A percentile compares a stretch with the other conserved stretches of the same genome.
Evolutionary conservation across 2,329 filamentous ascomycete genomes (phyloP).

Genomic region (Peltaster fructicola): DNA sequence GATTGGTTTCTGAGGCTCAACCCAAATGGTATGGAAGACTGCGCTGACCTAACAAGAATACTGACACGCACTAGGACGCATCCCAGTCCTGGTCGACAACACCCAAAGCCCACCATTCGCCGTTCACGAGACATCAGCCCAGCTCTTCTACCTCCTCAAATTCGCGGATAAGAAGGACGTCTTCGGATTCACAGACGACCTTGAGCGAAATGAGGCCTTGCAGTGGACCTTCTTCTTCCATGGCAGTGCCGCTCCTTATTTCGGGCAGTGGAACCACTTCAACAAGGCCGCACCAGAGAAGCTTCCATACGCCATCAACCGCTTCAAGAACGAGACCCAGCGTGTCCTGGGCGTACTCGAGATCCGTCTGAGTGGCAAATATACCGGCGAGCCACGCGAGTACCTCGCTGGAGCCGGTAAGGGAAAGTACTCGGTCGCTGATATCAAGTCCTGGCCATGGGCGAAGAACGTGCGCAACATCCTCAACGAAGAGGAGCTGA

Average conservation of each 20-base stretch:
- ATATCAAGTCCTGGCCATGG: constrained; percentile 34
- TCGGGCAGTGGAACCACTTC: constrained; percentile 29
- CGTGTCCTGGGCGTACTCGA: constrained; percentile 39
- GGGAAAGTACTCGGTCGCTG: constrained; percentile 36
- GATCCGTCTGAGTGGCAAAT: constrained; percentile 35
- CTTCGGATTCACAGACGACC: constrained; percentile 35
- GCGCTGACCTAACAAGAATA: constrained; percentile 5
- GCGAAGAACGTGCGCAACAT: constrained; percentile 25
- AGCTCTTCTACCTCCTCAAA: constrained; percentile 36
- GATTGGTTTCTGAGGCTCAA: constrained; percentile 35
- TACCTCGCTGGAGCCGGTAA: constrained; percentile 36
- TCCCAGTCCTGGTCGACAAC: constrained; percentile 35
- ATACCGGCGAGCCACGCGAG: constrained; percentile 30
- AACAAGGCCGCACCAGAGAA: constrained; percentile 27
- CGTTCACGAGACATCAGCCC: constrained; percentile 36
- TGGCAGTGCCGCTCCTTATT: constrained; percentile 23
- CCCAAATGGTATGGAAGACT: constrained; percentile 8
- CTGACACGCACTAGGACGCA: constrained; percentile 19
- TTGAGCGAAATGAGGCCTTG: constrained; percentile 30
- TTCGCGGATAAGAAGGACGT: constrained; percentile 29
- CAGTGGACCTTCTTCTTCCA: constrained; percentile 42
- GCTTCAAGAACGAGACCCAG: constrained; percentile 34
- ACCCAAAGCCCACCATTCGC: constrained; percentile 31
- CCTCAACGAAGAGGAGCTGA: constrained; percentile 31
- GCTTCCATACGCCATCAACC: constrained; percentile 31